Evolutionary conservation across 73 alveolate genomes (phyloP).

Genomic region (Paramecium bursaria): DNA sequence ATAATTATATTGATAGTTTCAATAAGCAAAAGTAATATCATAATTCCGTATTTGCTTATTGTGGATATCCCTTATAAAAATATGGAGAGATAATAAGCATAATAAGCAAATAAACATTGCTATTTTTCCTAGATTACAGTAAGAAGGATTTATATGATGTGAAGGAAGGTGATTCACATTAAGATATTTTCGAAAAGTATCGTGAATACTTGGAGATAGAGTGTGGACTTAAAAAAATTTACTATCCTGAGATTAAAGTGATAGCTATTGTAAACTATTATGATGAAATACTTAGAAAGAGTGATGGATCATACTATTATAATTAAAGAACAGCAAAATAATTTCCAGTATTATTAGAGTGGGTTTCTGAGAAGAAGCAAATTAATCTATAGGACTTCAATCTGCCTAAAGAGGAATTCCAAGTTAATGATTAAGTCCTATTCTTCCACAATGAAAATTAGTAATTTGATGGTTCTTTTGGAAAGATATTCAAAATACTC

Average conservation of each 20-base stretch:
- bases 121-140: neutral
- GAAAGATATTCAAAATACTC: neutral
- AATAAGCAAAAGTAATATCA: too few species aligned
- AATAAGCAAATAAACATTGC: neutral
- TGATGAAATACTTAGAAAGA: neutral
- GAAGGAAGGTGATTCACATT: neutral
- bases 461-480: neutral
- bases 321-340: neutral
- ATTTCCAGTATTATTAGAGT: slow-evolving; percentile 7
- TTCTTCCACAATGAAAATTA: neutral
- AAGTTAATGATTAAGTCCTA: slow-evolving; percentile 1
- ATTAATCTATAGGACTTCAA: neutral
- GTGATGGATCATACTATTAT: slow-evolving; percentile 35
- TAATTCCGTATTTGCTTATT: too few species aligned
- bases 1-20: too few species aligned
- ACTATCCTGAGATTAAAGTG: too few species aligned
- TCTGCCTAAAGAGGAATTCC: neutral
- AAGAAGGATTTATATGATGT: slow-evolving; percentile 3
- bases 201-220: neutral
- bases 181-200: neutral
- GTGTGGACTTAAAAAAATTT: neutral
- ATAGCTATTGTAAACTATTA: slow-evolving; percentile 42
- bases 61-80: slow-evolving; percentile 45
- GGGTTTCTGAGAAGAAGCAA: neutral
- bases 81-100: slow-evolving; percentile 37